Evolutionary conservation across 768 basidiomycete species (phyloP).

Genomic region (Chalciporus chontae): DNA sequence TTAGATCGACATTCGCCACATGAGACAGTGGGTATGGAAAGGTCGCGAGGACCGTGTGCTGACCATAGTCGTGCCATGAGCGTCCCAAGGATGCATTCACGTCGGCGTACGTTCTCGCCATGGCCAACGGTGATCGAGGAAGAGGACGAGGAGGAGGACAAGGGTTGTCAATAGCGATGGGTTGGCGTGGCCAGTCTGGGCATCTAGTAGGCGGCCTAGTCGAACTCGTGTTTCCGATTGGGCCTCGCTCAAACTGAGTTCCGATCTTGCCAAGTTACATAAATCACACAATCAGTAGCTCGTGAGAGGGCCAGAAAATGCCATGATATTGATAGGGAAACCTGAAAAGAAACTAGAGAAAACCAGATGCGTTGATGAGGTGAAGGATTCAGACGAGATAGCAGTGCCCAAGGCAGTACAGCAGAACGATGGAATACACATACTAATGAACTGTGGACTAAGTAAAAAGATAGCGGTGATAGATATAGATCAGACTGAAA

Average conservation of each 20-base stretch:
- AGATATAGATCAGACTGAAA: conserved; percentile 25
- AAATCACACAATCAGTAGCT: not conserved
- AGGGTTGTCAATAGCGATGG: conserved; percentile 14
- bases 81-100: conserved; percentile 56
- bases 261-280: not conserved
- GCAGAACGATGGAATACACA: conserved; percentile 26
- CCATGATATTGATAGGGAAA: conserved; percentile 16
- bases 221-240: conserved; percentile 7
- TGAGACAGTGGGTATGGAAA: not conserved
- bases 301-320: conserved; percentile 7
- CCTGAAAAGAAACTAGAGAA: conserved; percentile 1
- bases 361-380: conserved; percentile 23
- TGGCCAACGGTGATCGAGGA: conserved; percentile 21
- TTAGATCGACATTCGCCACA: conserved; percentile 1
- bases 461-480: conserved; percentile 20
- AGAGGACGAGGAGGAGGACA: conserved; percentile 17
- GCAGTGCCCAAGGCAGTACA: conserved; percentile 24
- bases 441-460: conserved; percentile 27
- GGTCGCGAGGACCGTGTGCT: conserved; percentile 12
- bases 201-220: conserved; percentile 28
- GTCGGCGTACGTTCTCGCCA: conserved; percentile 53
- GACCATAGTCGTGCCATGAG: conserved; percentile 65
- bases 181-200: conserved; percentile 17
- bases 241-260: not conserved
- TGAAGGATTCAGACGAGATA: conserved; percentile 19